Conservation (phyloP, 208 protist genomes). For the Naegleria lovaniensis region DNA sequence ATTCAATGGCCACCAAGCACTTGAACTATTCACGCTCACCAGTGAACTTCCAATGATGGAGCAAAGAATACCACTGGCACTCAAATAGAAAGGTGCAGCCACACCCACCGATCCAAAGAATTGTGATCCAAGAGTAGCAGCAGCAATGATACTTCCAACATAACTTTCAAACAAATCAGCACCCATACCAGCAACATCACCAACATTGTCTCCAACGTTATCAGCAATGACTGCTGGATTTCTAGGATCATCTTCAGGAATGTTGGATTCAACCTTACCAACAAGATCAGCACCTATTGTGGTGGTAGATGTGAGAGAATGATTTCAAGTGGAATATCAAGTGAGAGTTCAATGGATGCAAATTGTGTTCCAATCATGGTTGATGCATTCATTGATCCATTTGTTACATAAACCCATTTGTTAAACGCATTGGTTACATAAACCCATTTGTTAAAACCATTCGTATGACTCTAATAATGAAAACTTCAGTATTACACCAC, state of each 20-base stretch:
- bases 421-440: background rate
- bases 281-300: slow-evolving; percentile 89
- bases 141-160: slow-evolving; percentile 85
- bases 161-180: slow-evolving; percentile 91
- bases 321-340: too few relatives aligned
- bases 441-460: too few relatives aligned
- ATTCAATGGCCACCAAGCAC: background rate
- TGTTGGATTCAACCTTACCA: slow-evolving; percentile 86
- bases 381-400: too few relatives aligned
- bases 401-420: background rate
- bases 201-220: slow-evolving; percentile 90
- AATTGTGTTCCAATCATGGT: too few relatives aligned
- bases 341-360: too few relatives aligned
- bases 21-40: background rate
- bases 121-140: slow-evolving; percentile 32
- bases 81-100: slow-evolving; percentile 25
- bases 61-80: slow-evolving; percentile 4
- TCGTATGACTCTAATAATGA: too few relatives aligned
- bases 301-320: slow-evolving; percentile 39
- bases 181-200: slow-evolving; percentile 86
- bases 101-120: slow-evolving; percentile 21
- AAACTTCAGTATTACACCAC: too few relatives aligned
- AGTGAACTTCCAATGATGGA: slow-evolving; percentile 29
- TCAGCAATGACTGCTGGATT: slow-evolving; percentile 91
- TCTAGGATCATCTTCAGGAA: slow-evolving; percentile 89